Evolutionary conservation across 2,329 filamentous ascomycete species (phyloP).

Genomic region (Aspergillus pseudonomiae): DNA sequence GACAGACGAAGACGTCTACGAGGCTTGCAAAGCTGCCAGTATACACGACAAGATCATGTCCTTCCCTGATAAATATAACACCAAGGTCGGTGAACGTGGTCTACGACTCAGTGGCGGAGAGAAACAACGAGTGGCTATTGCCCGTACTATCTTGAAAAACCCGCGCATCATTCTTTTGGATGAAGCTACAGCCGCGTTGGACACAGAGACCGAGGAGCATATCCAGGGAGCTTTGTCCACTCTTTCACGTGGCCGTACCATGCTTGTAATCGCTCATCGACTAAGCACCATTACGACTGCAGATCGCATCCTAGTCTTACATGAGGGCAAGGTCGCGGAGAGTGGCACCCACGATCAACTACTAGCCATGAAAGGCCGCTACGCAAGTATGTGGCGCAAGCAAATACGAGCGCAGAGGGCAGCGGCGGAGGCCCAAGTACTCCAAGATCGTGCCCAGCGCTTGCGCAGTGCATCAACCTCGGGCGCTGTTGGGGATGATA

Average conservation of each 20-base stretch:
- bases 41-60: slow-evolving; percentile 90
- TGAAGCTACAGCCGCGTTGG: slow-evolving; percentile 87
- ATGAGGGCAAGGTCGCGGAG: slow-evolving; percentile 76
- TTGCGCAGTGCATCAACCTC: slow-evolving; percentile 45
- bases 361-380: slow-evolving; percentile 69
- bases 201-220: slow-evolving; percentile 89
- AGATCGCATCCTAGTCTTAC: slow-evolving; percentile 80
- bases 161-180: slow-evolving; percentile 90
- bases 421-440: slow-evolving; percentile 59
- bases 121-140: slow-evolving; percentile 91
- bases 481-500: slow-evolving; percentile 44
- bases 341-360: slow-evolving; percentile 78
- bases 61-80: slow-evolving; percentile 86
- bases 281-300: slow-evolving; percentile 84
- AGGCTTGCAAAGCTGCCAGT: slow-evolving; percentile 81
- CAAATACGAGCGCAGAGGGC: slow-evolving; percentile 79
- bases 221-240: slow-evolving; percentile 85
- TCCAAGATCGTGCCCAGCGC: slow-evolving; percentile 47
- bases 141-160: slow-evolving; percentile 88
- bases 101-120: slow-evolving; percentile 86
- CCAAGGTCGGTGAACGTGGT: slow-evolving; percentile 88
- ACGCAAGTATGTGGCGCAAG: slow-evolving; percentile 86
- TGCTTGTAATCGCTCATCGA: slow-evolving; percentile 92
- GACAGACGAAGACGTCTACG: slow-evolving; percentile 78
- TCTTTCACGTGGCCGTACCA: slow-evolving; percentile 81